Evolutionary conservation across 345 rosid species (phyloP).

Genomic region (Eucalyptus tenuipes): DNA sequence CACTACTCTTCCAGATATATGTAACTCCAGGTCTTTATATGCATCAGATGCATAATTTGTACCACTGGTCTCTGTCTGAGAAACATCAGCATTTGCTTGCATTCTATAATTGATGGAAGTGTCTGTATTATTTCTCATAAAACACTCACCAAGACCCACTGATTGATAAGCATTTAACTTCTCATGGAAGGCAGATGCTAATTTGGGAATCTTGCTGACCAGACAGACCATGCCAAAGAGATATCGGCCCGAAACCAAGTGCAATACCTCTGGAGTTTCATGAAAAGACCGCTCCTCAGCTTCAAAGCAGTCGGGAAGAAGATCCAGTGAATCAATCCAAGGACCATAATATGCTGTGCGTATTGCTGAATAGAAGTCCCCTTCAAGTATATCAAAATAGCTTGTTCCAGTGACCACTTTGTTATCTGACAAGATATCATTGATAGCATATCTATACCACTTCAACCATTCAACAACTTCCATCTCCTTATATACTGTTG

Average conservation of each 20-base stretch:
- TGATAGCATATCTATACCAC: constrained; percentile 75
- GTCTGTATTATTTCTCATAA: background rate
- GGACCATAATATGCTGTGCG: constrained; percentile 81
- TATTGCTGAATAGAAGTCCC: constrained; percentile 77
- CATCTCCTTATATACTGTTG: constrained; percentile 34
- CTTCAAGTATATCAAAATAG: constrained; percentile 68
- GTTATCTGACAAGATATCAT: constrained; percentile 60
- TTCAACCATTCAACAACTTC: constrained; percentile 94
- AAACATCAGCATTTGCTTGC: constrained; percentile 7
- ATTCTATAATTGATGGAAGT: constrained; percentile 7
- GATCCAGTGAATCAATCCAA: constrained; percentile 58
- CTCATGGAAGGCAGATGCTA: constrained; percentile 25
- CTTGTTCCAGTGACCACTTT: constrained; percentile 55
- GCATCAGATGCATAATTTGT: constrained; percentile 40
- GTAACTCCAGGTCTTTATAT: constrained; percentile 73
- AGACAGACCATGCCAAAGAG: constrained; percentile 89
- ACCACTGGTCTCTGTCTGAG: constrained; percentile 12
- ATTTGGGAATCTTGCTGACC: constrained; percentile 30
- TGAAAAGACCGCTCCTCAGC: constrained; percentile 90
- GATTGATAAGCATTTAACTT: constrained; percentile 29
- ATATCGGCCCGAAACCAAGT: constrained; percentile 84
- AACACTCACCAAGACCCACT: constrained; percentile 3
- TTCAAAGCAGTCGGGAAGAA: constrained; percentile 87
- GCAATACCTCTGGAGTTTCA: constrained; percentile 70
- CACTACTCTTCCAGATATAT: constrained; percentile 62